These are phyloP conservation scores for Ophiocordyceps robertsii DNA, from an alignment of 2,329 filamentous ascomycete species.

Conservation along the genomic window DNA sequence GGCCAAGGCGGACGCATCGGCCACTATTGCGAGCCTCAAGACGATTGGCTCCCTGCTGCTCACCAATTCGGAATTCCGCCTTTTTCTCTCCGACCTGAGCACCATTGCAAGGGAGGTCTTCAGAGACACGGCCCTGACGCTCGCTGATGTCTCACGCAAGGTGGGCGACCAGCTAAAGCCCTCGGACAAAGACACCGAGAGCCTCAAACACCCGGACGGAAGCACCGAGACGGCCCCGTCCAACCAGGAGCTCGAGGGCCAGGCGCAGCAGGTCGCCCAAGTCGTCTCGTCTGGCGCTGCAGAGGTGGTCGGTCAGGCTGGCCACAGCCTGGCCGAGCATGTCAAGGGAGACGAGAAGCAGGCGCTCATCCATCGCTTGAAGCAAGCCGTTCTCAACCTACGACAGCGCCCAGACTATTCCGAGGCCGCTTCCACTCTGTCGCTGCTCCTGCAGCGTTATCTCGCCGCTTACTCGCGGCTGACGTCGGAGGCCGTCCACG, in stretches of 20 bases:
- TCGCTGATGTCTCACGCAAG: constrained; percentile 63
- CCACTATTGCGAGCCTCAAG: constrained; percentile 61
- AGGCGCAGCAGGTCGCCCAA: constrained; percentile 39
- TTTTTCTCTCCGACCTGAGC: constrained; percentile 70
- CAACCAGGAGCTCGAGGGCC: constrained; percentile 48
- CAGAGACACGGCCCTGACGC: constrained; percentile 67
- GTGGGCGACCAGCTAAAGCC: constrained; percentile 63
- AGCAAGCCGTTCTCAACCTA: constrained; percentile 61
- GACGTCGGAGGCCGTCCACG: constrained; percentile 50
- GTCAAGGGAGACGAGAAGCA: constrained; percentile 58
- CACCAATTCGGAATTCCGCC: constrained; percentile 79
- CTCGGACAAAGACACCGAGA: constrained; percentile 40
- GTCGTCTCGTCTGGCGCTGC: constrained; percentile 38
- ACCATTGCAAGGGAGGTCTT: constrained; percentile 75
- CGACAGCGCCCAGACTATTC: constrained; percentile 70
- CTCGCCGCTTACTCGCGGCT: constrained; percentile 64
- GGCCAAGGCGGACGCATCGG: constrained; percentile 18
- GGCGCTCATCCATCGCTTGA: constrained; percentile 61
- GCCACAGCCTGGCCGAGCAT: constrained; percentile 61
- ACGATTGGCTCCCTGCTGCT: constrained; percentile 77
- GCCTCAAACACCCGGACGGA: constrained; percentile 25
- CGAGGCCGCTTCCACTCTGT: constrained; percentile 70
- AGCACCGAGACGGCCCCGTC: constrained; percentile 27
- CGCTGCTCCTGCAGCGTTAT: constrained; percentile 65
- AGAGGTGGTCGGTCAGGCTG: constrained; percentile 44